Percentiles rank a stretch among this genome's conserved stretches.
phyloP scores from a whole-genome alignment of 176 grass and related monocot species.

The Rhynchospora pubera region DNA sequence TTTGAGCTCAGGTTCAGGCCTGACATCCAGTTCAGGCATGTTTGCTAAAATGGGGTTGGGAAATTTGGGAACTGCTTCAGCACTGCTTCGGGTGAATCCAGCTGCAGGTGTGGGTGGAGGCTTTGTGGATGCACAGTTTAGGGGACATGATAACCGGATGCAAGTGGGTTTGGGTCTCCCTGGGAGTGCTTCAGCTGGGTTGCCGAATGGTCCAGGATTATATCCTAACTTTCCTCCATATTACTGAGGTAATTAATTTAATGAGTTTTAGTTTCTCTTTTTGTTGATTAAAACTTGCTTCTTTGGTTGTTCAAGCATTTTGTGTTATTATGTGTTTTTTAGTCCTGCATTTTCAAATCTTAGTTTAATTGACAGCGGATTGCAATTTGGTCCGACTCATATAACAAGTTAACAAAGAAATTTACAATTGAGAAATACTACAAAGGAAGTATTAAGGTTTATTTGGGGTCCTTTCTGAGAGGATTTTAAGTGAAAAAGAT shows the following conservation, averaged over 20 bases:
- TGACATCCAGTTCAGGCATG: slow-evolving; percentile 10
- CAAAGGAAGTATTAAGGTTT: not conserved
- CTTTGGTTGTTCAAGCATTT: not conserved
- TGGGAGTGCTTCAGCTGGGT: slow-evolving; percentile 36
- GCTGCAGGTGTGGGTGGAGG: slow-evolving; percentile 44
- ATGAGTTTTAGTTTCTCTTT: not conserved
- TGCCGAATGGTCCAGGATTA: slow-evolving; percentile 53
- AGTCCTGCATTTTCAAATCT: not conserved
- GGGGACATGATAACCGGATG: slow-evolving; percentile 41
- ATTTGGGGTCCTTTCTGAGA: too few relatives aligned
- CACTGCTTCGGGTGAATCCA: slow-evolving; percentile 60
- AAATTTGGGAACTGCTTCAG: not conserved
- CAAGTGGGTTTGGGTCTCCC: slow-evolving; percentile 66
- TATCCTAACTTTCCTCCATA: slow-evolving; percentile 78
- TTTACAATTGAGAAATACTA: not conserved
- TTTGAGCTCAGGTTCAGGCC: slow-evolving; percentile 14
- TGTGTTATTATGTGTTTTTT: not conserved
- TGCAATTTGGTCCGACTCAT: not conserved
- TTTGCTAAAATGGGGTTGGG: slow-evolving; percentile 20
- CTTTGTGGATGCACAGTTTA: not conserved
- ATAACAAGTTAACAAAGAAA: not conserved
- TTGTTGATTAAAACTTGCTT: not conserved
- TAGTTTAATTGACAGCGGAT: not conserved
- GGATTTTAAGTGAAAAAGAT: not conserved
- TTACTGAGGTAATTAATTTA: slow-evolving; percentile 66